Conservation (phyloP, 1,139 yeast genomes). For the Hyphopichia pseudoburtonii region DNA sequence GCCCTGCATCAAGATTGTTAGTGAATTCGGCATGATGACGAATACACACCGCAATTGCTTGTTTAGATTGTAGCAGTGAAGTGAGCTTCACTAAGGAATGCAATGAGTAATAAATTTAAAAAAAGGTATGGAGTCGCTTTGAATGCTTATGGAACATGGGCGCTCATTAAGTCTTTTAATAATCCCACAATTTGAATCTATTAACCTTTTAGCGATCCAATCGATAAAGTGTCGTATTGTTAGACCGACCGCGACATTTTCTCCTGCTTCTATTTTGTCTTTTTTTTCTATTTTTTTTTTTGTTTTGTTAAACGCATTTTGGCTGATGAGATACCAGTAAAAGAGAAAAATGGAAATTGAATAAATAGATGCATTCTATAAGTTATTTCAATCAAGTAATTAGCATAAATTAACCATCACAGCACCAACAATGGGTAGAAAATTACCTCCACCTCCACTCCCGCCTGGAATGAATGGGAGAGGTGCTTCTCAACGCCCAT, state of each 20-base stretch:
- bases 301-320: background rate
- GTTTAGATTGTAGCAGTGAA: too few relatives aligned
- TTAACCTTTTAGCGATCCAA: too few relatives aligned
- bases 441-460: slow-evolving; percentile 33
- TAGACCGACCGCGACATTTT: slow-evolving; percentile 1
- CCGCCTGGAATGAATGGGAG: slow-evolving; percentile 18
- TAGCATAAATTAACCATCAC: background rate
- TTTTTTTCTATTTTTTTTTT: background rate
- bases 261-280: background rate
- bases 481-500: slow-evolving; percentile 6
- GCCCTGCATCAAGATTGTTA: background rate
- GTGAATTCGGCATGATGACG: background rate
- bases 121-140: too few relatives aligned
- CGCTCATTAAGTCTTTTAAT: too few relatives aligned
- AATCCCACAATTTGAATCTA: too few relatives aligned
- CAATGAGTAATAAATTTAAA: too few relatives aligned
- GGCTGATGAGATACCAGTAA: background rate
- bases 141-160: too few relatives aligned
- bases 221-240: too few relatives aligned
- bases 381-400: background rate
- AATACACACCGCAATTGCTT: too few relatives aligned
- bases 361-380: too few relatives aligned
- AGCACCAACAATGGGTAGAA: slow-evolving; percentile 20
- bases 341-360: too few relatives aligned
- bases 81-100: too few relatives aligned